Conservation (phyloP, 805 yeast species). For the Starmerella stigmatis region DNA sequence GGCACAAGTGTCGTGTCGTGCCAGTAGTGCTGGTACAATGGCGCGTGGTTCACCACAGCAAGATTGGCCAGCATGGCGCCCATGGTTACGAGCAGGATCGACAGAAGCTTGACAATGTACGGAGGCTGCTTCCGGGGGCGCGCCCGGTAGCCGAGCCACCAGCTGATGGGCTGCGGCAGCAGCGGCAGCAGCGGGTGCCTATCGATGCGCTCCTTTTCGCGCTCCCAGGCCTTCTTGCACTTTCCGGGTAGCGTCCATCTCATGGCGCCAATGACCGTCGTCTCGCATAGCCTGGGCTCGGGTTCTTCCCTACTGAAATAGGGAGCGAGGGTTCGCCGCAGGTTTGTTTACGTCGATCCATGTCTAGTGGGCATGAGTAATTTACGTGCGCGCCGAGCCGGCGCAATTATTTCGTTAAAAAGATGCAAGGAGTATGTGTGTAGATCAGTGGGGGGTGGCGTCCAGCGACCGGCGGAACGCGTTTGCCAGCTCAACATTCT, state of each 20-base stretch:
- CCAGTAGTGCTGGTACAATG: slow-evolving; percentile 22
- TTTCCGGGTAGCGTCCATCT: too few relatives aligned
- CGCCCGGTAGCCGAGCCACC: slow-evolving; percentile 25
- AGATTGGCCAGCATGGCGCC: slow-evolving; percentile 26
- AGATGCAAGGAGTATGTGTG: too few relatives aligned
- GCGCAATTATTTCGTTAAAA: too few relatives aligned
- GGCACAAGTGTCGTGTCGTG: slow-evolving; percentile 27
- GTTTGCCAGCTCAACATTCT: not conserved
- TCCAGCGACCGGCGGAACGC: not conserved
- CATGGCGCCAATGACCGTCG: too few relatives aligned
- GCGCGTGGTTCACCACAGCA: slow-evolving; percentile 24
- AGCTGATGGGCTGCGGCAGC: slow-evolving; percentile 17
- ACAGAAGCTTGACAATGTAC: slow-evolving; percentile 9
- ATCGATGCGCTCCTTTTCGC: not conserved
- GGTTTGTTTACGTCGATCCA: too few relatives aligned
- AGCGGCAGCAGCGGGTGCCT: slow-evolving; percentile 5
- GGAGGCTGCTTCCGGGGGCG: slow-evolving; percentile 10
- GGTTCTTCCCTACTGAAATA: too few relatives aligned
- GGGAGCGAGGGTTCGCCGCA: too few relatives aligned
- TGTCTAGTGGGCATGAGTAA: too few relatives aligned
- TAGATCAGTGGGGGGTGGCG: too few relatives aligned
- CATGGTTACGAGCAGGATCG: slow-evolving; percentile 25
- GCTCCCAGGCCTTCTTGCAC: not conserved
- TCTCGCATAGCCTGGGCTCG: too few relatives aligned
- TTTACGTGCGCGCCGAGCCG: too few relatives aligned